These are phyloP conservation scores for Yamadazyma blattariae DNA, from an alignment of 1,139 yeast species.

Conservation along the genomic window DNA sequence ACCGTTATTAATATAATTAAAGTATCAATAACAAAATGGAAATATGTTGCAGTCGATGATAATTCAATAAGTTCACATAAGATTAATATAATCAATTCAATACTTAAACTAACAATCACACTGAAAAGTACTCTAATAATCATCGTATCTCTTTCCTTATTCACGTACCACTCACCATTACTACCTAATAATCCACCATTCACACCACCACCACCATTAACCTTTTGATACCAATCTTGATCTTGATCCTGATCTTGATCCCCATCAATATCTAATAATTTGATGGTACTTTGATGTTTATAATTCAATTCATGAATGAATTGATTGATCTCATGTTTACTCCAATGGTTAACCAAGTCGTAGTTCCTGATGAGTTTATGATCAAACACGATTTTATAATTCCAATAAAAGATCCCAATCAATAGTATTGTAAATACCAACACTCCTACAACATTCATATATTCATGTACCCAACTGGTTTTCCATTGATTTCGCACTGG, in stretches of 20 bases:
- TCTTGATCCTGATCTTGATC: background rate
- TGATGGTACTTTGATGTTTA: slow-evolving; percentile 4
- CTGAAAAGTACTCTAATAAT: slow-evolving; percentile 21
- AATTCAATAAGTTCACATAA: slow-evolving; percentile 35
- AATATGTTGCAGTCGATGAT: slow-evolving; percentile 19
- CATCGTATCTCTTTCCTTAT: too few relatives aligned
- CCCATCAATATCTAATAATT: slow-evolving; percentile 2
- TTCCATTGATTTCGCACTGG: too few relatives aligned
- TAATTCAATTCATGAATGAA: slow-evolving; percentile 8
- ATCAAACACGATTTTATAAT: slow-evolving; percentile 8
- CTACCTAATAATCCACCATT: too few relatives aligned
- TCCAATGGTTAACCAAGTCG: slow-evolving; percentile 7
- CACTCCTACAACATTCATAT: slow-evolving; percentile 3
- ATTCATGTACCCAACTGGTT: too few relatives aligned
- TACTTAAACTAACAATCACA: slow-evolving; percentile 27
- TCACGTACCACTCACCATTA: too few relatives aligned
- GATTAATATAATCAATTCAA: slow-evolving; percentile 33
- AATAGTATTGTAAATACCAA: slow-evolving; percentile 7
- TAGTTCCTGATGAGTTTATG: slow-evolving; percentile 8
- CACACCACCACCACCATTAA: too few relatives aligned
- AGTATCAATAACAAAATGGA: slow-evolving; percentile 30
- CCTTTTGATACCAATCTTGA: background rate
- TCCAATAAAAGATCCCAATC: slow-evolving; percentile 4
- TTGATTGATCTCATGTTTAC: slow-evolving; percentile 10
- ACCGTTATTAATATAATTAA: slow-evolving; percentile 31